These are phyloP conservation scores for Alternaria sp. DNA, from an alignment of 2,329 filamentous ascomycete species.

Conservation along the genomic window DNA sequence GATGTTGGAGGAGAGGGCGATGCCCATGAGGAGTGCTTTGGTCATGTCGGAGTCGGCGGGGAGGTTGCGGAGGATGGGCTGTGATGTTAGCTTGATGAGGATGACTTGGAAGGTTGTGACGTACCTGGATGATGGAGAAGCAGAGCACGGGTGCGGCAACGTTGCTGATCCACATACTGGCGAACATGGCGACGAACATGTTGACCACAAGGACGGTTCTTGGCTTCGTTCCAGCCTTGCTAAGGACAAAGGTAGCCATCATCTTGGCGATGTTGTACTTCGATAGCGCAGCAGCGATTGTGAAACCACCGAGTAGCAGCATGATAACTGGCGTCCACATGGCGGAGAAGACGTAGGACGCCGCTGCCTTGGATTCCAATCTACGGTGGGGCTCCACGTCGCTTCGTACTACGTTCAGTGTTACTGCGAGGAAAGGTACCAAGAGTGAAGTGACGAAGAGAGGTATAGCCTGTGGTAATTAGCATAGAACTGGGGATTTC, in stretches of 20 bases:
- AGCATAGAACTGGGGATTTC: conserved; percentile 9
- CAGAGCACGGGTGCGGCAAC: conserved; percentile 96
- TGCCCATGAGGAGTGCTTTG: conserved; percentile 93
- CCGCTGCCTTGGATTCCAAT: conserved; percentile 80
- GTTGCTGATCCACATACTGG: conserved; percentile 99
- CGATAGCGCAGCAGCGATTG: conserved; percentile 89
- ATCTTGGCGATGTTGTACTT: conserved; percentile 99
- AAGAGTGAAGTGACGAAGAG: conserved; percentile 94
- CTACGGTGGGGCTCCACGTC: conserved; percentile 74
- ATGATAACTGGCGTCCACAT: conserved; percentile 99
- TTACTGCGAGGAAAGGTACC: conserved; percentile 90
- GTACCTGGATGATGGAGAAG: conserved; percentile 93
- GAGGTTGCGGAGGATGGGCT: conserved; percentile 93
- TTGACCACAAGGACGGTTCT: conserved; percentile 91
- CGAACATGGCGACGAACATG: conserved; percentile 98
- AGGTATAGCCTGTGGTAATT: conserved; percentile 76
- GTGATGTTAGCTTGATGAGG: conserved; percentile 12
- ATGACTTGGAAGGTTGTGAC: conserved; percentile 12
- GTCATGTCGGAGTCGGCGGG: conserved; percentile 90
- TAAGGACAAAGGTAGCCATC: conserved; percentile 93
- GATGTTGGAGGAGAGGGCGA: conserved; percentile 93
- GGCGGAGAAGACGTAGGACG: conserved; percentile 83
- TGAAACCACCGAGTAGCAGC: conserved; percentile 94
- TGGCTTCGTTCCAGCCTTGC: conserved; percentile 92
- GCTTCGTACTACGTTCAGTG: conserved; percentile 81